Conservation (phyloP, 2,329 filamentous ascomycete genomes). For the Polychaeton citri region DNA sequence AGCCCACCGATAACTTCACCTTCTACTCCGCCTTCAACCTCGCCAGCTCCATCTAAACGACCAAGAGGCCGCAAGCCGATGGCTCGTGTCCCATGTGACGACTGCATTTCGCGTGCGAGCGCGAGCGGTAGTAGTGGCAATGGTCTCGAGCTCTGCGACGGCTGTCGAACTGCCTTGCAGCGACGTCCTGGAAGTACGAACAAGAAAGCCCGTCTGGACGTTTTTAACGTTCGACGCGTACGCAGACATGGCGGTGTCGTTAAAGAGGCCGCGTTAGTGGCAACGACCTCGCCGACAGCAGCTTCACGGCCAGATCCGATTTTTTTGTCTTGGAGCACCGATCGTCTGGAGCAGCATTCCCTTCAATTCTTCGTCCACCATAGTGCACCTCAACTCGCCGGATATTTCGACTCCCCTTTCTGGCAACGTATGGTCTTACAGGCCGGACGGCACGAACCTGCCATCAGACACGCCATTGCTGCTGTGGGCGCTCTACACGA, state of each 20-base stretch:
- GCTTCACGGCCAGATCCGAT: slow-evolving; percentile 1
- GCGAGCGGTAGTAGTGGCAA: slow-evolving; percentile 2
- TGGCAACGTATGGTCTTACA: slow-evolving; percentile 14
- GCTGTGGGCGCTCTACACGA: slow-evolving; percentile 14
- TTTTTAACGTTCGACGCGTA: slow-evolving; percentile 3
- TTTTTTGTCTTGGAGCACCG: slow-evolving; percentile 8
- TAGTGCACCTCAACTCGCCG: slow-evolving; percentile 12
- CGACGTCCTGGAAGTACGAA: slow-evolving; percentile 5
- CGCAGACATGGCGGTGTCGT: too few relatives aligned
- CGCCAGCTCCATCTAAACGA: background rate
- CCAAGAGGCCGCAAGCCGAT: slow-evolving; percentile 4
- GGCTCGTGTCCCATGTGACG: slow-evolving; percentile 11
- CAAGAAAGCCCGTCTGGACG: slow-evolving; percentile 1
- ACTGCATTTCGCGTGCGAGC: slow-evolving; percentile 15
- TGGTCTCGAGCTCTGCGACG: slow-evolving; percentile 11
- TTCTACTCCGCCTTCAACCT: background rate
- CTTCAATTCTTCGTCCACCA: slow-evolving; percentile 12
- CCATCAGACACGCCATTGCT: slow-evolving; percentile 11
- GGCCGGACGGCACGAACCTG: slow-evolving; percentile 9
- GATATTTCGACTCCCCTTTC: slow-evolving; percentile 15
- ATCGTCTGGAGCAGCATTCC: slow-evolving; percentile 10
- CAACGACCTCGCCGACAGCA: too few relatives aligned
- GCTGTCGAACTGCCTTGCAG: slow-evolving; percentile 9
- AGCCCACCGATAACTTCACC: too few relatives aligned
- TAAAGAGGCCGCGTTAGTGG: too few relatives aligned